Conservation (phyloP, 768 basidiomycete species). For the Suillus bovinus region DNA sequence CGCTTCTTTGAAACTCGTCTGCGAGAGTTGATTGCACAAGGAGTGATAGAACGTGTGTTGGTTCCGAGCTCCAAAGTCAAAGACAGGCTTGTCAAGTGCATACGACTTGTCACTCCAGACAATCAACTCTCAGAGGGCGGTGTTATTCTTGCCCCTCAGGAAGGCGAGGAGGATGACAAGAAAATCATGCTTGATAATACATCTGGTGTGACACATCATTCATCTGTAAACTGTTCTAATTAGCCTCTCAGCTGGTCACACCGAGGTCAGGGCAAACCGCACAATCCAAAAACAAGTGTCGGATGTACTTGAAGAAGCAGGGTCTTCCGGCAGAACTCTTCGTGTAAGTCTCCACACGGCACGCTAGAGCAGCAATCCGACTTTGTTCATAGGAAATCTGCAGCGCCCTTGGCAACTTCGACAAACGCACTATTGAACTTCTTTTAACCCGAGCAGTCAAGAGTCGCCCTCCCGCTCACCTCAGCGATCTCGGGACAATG, state of each 20-base stretch:
- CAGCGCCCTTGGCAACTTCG: slow-evolving; percentile 62
- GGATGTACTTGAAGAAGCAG: slow-evolving; percentile 70
- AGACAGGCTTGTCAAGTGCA: slow-evolving; percentile 55
- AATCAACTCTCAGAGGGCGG: slow-evolving; percentile 35
- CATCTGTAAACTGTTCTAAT: not conserved
- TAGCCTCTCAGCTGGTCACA: slow-evolving; percentile 31
- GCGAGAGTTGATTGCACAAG: slow-evolving; percentile 69
- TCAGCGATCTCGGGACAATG: slow-evolving; percentile 68
- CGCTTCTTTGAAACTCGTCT: slow-evolving; percentile 79
- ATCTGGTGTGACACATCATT: slow-evolving; percentile 28
- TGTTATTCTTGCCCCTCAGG: slow-evolving; percentile 32
- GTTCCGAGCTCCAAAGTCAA: slow-evolving; percentile 60
- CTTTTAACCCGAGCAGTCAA: slow-evolving; percentile 69
- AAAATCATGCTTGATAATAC: slow-evolving; percentile 32
- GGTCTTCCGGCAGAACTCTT: slow-evolving; percentile 68
- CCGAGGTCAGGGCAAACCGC: slow-evolving; percentile 54
- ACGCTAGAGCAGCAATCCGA: slow-evolving; percentile 8
- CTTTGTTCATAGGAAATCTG: slow-evolving; percentile 56
- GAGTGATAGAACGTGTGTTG: slow-evolving; percentile 72
- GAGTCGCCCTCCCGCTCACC: slow-evolving; percentile 64
- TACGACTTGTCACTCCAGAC: slow-evolving; percentile 58
- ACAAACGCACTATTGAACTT: slow-evolving; percentile 83
- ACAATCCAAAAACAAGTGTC: slow-evolving; percentile 81
- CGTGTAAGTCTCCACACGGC: slow-evolving; percentile 44
- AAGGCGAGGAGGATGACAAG: slow-evolving; percentile 44